These are phyloP conservation scores for Naganishia liquefaciens DNA, from an alignment of 1,284 basidiomycete genomes.

Conservation along the genomic window DNA sequence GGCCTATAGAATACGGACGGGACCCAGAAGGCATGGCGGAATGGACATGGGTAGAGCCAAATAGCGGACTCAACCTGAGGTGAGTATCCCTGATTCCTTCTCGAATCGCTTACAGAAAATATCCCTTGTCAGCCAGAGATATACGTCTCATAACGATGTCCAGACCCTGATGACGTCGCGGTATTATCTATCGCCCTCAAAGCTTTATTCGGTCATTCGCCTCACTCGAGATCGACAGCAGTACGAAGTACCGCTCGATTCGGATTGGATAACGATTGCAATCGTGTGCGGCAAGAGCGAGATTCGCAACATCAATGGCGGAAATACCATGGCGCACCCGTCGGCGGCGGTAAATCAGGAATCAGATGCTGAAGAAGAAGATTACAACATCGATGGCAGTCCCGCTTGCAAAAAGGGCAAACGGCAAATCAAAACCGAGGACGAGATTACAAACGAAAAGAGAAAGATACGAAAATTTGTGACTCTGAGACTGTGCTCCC, in stretches of 20 bases:
- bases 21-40: slow-evolving; percentile 51
- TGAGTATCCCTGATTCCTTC: slow-evolving; percentile 54
- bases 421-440: slow-evolving; percentile 28
- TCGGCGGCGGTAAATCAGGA: slow-evolving; percentile 15
- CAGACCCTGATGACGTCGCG: slow-evolving; percentile 80
- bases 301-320: slow-evolving; percentile 45
- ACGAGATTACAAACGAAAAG: slow-evolving; percentile 30
- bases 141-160: slow-evolving; percentile 71
- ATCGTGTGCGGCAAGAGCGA: slow-evolving; percentile 85
- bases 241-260: slow-evolving; percentile 85
- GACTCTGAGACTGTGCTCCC: slow-evolving; percentile 69
- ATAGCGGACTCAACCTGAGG: slow-evolving; percentile 81
- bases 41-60: slow-evolving; percentile 78
- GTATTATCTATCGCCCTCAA: slow-evolving; percentile 82
- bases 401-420: slow-evolving; percentile 35
- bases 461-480: slow-evolving; percentile 65
- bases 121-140: slow-evolving; percentile 62
- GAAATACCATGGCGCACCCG: slow-evolving; percentile 18
- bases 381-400: slow-evolving; percentile 31
- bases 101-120: slow-evolving; percentile 11
- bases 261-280: slow-evolving; percentile 88
- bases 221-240: slow-evolving; percentile 73
- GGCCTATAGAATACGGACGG: slow-evolving; percentile 64
- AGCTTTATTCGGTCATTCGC: slow-evolving; percentile 79
- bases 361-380: slow-evolving; percentile 37